Evolutionary conservation across 2,329 filamentous ascomycete genomes (phyloP).

Genomic region (Penicillium sp.): DNA sequence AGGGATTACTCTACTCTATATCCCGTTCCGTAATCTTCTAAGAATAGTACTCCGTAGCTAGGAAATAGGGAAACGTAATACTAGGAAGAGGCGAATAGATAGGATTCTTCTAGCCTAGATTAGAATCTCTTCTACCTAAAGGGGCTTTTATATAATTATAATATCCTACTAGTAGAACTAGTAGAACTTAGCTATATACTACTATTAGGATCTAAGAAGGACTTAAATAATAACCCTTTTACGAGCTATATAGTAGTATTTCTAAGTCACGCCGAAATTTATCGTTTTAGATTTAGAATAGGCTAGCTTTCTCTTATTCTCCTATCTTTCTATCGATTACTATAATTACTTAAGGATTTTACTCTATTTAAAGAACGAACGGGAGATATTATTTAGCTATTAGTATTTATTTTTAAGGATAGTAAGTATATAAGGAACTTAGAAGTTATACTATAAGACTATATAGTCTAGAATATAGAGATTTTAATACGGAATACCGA

Average conservation of each 20-base stretch:
- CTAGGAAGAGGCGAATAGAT: neutral
- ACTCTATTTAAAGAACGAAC: constrained; percentile 13
- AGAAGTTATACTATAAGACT: constrained; percentile 13
- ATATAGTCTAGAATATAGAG: constrained; percentile 17
- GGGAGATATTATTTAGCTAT: constrained; percentile 13
- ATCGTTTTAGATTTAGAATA: neutral
- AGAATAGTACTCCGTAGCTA: neutral
- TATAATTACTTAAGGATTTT: neutral
- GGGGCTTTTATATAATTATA: neutral
- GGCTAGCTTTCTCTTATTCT: neutral
- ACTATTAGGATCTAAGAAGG: neutral
- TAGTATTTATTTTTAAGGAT: constrained; percentile 16
- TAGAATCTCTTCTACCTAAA: neutral
- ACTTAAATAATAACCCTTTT: neutral
- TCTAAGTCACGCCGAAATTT: neutral
- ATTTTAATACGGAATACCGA: constrained; percentile 15
- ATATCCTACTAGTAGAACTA: neutral
- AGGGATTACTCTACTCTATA: neutral
- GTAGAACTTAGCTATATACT: neutral
- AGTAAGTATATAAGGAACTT: constrained; percentile 13
- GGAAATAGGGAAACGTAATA: neutral
- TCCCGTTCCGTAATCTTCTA: no score
- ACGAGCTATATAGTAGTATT: neutral
- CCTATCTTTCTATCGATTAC: neutral
- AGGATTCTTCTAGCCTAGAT: neutral